A percentile compares a stretch with the other conserved stretches of the same genome.
Conservation (phyloP, 2,329 filamentous ascomycete genomes). For the Diaporthe australafricana region DNA sequence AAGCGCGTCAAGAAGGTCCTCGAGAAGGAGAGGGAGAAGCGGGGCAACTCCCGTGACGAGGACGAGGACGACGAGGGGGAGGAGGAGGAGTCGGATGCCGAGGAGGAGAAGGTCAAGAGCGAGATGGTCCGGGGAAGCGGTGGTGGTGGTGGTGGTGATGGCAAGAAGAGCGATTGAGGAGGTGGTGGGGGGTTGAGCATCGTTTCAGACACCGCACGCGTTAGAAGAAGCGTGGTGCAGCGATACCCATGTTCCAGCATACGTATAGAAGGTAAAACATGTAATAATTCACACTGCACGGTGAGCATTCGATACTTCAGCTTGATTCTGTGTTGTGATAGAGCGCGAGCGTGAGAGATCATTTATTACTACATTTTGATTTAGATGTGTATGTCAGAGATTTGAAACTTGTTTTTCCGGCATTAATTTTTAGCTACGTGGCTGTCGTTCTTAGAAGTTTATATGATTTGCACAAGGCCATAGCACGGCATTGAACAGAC, state of each 20-base stretch:
- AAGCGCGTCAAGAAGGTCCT: conserved; percentile 71
- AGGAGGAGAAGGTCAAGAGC: conserved; percentile 44
- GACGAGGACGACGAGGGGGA: conserved; percentile 54
- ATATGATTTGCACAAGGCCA: too few species aligned
- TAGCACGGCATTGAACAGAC: too few species aligned
- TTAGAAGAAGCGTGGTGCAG: background rate
- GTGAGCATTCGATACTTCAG: too few species aligned
- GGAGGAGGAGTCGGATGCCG: conserved; percentile 50
- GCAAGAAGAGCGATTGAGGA: conserved; percentile 11
- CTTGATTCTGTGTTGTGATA: too few species aligned
- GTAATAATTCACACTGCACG: background rate
- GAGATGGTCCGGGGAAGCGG: conserved; percentile 34
- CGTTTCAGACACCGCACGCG: background rate
- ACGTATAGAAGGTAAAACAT: conserved; percentile 8
- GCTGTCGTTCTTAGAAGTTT: too few species aligned
- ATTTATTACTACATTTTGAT: too few species aligned
- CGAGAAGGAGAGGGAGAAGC: conserved; percentile 61
- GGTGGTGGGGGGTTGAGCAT: background rate
- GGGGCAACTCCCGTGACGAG: conserved; percentile 48
- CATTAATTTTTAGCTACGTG: too few species aligned
- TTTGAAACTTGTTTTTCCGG: too few species aligned
- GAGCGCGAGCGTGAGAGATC: too few species aligned
- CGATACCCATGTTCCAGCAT: conserved; percentile 24
- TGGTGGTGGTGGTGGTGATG: background rate
- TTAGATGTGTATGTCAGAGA: too few species aligned